A percentile compares a stretch with the other conserved stretches of the same genome.
phyloP scores from a whole-genome alignment of 306 rosid species.

The Elaeagnus macrophylla region DNA sequence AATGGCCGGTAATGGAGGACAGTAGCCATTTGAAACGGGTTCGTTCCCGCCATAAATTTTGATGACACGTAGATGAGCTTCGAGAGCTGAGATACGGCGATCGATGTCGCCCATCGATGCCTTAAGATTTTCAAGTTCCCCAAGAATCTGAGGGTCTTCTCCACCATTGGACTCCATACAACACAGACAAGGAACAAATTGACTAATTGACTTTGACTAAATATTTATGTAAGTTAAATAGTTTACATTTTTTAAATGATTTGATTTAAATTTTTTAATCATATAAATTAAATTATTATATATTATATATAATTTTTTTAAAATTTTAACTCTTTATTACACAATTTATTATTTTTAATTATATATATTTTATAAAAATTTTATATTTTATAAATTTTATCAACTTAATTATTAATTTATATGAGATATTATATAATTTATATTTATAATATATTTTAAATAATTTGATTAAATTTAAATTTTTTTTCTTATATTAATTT shows the following conservation, averaged over 20 bases:
- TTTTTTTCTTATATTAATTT: no score
- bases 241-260: not conserved
- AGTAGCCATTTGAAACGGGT: slow-evolving; percentile 26
- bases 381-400: no score
- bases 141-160: slow-evolving; percentile 38
- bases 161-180: slow-evolving; percentile 29
- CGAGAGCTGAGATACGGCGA: slow-evolving; percentile 48
- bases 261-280: no score
- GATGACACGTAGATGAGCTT: slow-evolving; percentile 44
- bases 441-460: no score
- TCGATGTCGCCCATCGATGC: slow-evolving; percentile 42
- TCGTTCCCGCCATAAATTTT: slow-evolving; percentile 26
- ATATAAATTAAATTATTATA: no score
- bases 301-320: no score
- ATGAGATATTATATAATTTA: no score
- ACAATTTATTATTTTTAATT: no score
- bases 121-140: slow-evolving; percentile 47
- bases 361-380: no score
- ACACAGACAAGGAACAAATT: not conserved
- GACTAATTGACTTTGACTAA: not conserved
- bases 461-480: no score
- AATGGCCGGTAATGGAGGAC: slow-evolving; percentile 22
- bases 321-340: no score
- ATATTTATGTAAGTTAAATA: not conserved
- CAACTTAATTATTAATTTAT: no score